Base-by-base conservation (phyloP, 225 moss, liverwort and hornwort species). In the Anthoceros angustus region DNA sequence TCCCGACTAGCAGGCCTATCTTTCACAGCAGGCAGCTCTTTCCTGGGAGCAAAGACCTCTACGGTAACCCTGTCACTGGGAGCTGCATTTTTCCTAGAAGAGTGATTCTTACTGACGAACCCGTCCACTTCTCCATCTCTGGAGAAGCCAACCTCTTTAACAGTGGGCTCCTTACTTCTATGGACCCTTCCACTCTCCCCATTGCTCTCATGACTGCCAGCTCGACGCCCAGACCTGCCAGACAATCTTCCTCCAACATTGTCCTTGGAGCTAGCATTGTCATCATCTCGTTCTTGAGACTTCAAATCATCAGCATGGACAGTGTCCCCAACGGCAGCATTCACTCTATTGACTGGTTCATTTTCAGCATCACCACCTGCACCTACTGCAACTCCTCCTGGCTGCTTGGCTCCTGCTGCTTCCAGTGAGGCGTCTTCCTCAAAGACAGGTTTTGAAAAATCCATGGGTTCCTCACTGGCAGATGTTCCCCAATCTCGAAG, bases 401-500 rank as follows among this genome's bases (percentile, higher is more conserved):
- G 16, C 26, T 69, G 69, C 41, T 42, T 39, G 9, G 8, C 49
- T 42, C 62, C 64, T 62, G 75, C 78, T 39, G 80, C 81, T 4
- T 68, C 77, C 9, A 80, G 85, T 43, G 61, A 69, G 18, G 82
- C 71, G 26, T 98, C 95, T 74, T 98, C 95, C 73, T 98, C 92
- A 71, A 98, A 98, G 20, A 92, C 89, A n/a, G 92, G 92, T 80
- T 92, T 92, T 32, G 95, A 89, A 39, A 92, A 98, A 72, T 98
- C 95, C 92, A 92, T 98, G 46, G 95, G 92, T 75, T 98, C 95
- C 71, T 98, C 95, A 66, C 74, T 95, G 26, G 90, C 94, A 46
- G 84, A 82, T 66, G 95, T 91, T 69, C 88, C 92, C 95, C 95
- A 98, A 70, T 98, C 95, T 38, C 88, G 88, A 72, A 91, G 88